Evolutionary conservation across 148 eudicot genomes (phyloP), one percentile per base, ranked within the genome.

Genomic region (Heliosperma pusillum): DNA sequence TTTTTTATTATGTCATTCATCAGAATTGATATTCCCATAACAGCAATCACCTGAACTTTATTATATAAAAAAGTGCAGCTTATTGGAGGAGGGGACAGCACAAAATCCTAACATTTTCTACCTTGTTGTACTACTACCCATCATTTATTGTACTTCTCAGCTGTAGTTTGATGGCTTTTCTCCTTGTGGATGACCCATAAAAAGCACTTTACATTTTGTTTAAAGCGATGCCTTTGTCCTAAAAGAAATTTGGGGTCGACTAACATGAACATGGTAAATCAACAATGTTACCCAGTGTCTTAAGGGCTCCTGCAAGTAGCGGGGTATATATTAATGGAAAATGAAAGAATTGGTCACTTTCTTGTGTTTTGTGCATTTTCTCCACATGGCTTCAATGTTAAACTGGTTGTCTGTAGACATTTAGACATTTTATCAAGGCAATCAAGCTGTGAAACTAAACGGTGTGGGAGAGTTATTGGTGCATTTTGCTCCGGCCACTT

Each of bases 21-120:
- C 20, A 11, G n/a, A 24, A 42, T 20, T 74, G 45, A 64, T 13
- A 74, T 25, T 42, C 70, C 70, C 62, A 62, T 55, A 50, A 50
- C 75, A 71, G 30, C 63, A 77, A 77, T 63, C 75, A 70, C 74
- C 75, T 77, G 80, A 62, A 22, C 75, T 73, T 73, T 73, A n/a
- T 8, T 15, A 16, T 17, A 57, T 2, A 2, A 21, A 10, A 74
- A 13, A 33, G 58, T 3, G 52, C 22, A 30, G 60, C 17, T 36
- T 68, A 58, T 57, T 56, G 29, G 67, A 68, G 73, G 19, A 21
- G 44, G 69, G 57, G 74, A 45, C 68, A 26, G 0, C 73, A 26
- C 47, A 60, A 70, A 70, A 29, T 29, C 69, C 56, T 70, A 29
- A 21, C 22, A 33, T 55, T 36, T 55, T 33, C 25, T 66, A 55